phyloP scores from a whole-genome alignment of 331 rosid genomes.

The Telfairia occidentalis region DNA sequence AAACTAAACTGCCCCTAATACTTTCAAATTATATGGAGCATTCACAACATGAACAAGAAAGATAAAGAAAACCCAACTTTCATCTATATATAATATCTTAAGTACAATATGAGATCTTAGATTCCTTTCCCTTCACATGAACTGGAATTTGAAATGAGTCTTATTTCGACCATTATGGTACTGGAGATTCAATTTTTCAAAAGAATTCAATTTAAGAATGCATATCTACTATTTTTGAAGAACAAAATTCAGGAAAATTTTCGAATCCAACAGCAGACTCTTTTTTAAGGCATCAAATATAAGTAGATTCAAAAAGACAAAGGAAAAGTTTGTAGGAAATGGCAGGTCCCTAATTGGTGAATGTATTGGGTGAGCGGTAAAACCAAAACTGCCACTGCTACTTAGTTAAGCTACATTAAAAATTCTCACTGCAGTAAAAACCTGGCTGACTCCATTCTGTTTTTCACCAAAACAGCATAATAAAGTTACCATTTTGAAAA shows the following conservation, averaged over 20 bases:
- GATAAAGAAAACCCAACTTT: not conserved
- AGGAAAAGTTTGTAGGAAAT: not conserved
- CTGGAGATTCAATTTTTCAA: not conserved
- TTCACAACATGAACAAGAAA: not conserved
- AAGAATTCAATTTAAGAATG: not conserved
- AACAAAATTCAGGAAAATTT: not conserved
- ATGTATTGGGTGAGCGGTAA: not conserved
- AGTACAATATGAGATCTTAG: not conserved
- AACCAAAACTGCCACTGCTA: not conserved
- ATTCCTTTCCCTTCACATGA: not conserved
- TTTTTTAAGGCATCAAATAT: not conserved
- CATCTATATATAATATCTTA: not conserved
- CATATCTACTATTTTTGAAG: not conserved
- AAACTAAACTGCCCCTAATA: not conserved
- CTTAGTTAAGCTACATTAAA: not conserved
- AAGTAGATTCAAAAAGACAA: not conserved
- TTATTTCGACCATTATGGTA: not conserved
- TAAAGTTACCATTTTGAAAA: constrained; percentile 2
- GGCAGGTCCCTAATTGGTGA: not conserved
- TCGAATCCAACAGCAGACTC: not conserved
- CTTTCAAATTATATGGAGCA: not conserved
- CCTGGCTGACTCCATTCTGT: not conserved
- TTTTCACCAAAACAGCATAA: constrained; percentile 4
- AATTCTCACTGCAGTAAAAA: not conserved
- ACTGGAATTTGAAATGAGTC: not conserved